Percentiles rank a stretch among this genome's conserved stretches.
Evolutionary conservation across 257 asterid genomes (phyloP).

Genomic region (Nicotiana tomentosiformis): DNA sequence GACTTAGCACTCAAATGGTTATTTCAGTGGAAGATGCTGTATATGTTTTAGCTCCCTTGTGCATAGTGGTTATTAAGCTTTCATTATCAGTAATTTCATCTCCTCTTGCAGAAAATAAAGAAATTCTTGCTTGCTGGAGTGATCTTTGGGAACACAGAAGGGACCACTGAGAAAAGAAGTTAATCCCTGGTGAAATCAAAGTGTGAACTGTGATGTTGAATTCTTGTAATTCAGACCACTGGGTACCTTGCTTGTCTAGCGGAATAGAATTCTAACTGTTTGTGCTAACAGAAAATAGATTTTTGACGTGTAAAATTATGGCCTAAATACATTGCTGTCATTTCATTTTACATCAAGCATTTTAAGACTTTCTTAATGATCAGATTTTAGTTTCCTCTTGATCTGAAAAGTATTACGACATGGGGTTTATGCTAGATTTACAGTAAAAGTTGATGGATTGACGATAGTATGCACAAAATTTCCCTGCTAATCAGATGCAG

Average conservation of each 20-base stretch:
- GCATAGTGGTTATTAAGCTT: background rate
- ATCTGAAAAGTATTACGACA: too few relatives aligned
- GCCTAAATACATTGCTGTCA: background rate
- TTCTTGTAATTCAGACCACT: background rate
- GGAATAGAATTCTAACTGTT: background rate
- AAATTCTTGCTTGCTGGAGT: slow-evolving; percentile 26
- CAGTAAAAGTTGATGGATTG: too few relatives aligned
- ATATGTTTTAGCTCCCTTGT: background rate
- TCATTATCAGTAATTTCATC: background rate
- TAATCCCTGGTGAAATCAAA: background rate
- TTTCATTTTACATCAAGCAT: too few relatives aligned
- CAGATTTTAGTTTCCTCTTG: too few relatives aligned
- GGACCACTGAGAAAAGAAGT: background rate
- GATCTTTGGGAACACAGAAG: slow-evolving; percentile 2
- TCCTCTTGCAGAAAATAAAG: slow-evolving; percentile 28
- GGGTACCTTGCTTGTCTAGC: background rate
- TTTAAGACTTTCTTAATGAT: too few relatives aligned
- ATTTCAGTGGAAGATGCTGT: background rate
- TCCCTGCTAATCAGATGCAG: too few relatives aligned
- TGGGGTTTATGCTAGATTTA: too few relatives aligned
- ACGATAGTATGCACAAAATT: too few relatives aligned
- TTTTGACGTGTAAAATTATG: background rate
- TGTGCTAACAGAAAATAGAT: background rate
- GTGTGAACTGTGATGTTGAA: background rate
- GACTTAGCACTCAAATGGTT: background rate